These are phyloP conservation scores for Verbena officinalis DNA, from an alignment of 257 asterid genomes.

Conservation along the genomic window DNA sequence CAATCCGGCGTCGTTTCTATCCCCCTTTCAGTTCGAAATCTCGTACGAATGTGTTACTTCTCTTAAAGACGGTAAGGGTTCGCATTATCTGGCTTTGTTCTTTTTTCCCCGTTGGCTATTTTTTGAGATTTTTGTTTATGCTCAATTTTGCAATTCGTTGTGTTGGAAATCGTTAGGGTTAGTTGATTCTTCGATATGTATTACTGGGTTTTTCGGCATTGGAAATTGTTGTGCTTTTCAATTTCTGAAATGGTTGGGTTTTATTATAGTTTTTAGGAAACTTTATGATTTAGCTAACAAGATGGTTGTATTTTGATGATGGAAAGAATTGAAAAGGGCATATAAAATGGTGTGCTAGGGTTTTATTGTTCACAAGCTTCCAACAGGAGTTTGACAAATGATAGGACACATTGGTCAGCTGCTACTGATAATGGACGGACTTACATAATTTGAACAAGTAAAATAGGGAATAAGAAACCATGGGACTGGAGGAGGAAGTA, in stretches of 20 bases:
- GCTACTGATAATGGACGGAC: constrained; percentile 3
- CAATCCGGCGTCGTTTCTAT: constrained; percentile 84
- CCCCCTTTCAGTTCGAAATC: constrained; percentile 95
- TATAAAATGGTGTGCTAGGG: constrained; percentile 32
- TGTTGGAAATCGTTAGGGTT: constrained; percentile 35
- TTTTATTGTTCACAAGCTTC: constrained; percentile 18
- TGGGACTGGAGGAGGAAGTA: constrained; percentile 8
- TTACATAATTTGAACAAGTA: constrained; percentile 8
- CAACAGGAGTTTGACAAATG: constrained; percentile 3
- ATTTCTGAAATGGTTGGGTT: neutral
- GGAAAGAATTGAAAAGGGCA: constrained; percentile 9
- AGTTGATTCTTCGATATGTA: neutral
- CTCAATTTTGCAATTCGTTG: constrained; percentile 1
- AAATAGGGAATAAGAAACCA: constrained; percentile 14
- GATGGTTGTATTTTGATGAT: constrained; percentile 21
- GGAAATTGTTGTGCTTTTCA: neutral
- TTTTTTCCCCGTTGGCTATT: neutral
- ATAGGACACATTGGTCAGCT: neutral
- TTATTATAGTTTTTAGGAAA: neutral
- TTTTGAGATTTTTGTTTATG: constrained; percentile 8
- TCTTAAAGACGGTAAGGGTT: constrained; percentile 75
- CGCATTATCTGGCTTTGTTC: neutral
- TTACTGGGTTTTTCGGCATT: constrained; percentile 1
- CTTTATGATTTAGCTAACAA: constrained; percentile 17
- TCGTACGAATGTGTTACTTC: constrained; percentile 91